These are phyloP conservation scores for Carex myosuroides DNA, from an alignment of 176 grass and related monocot species.

Conservation along the genomic window DNA sequence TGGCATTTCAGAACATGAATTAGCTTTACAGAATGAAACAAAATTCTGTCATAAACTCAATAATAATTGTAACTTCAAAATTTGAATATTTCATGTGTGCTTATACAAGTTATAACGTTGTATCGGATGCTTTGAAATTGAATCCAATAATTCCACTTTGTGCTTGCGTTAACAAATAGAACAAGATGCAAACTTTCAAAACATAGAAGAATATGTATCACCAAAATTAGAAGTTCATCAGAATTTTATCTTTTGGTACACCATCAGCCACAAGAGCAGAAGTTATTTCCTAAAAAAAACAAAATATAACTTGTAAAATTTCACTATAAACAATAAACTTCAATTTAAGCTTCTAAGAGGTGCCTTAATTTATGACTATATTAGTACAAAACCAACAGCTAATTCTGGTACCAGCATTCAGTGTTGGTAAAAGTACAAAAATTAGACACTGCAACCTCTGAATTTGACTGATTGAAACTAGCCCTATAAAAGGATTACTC, in stretches of 20 bases:
- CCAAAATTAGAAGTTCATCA: constrained; percentile 58
- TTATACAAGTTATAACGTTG: background rate
- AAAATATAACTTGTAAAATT: background rate
- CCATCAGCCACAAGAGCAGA: constrained; percentile 61
- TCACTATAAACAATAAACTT: constrained; percentile 2
- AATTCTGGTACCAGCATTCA: background rate
- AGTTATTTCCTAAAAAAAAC: constrained; percentile 65
- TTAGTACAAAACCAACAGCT: background rate
- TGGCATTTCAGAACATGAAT: background rate
- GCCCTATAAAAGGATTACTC: background rate
- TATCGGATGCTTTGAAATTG: background rate
- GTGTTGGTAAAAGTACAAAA: background rate
- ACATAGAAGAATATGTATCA: background rate
- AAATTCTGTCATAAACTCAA: background rate
- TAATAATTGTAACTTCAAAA: background rate
- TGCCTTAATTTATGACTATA: background rate
- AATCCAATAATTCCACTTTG: background rate
- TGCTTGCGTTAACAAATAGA: background rate
- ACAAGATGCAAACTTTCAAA: background rate
- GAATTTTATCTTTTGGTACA: constrained; percentile 53
- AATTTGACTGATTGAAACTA: background rate
- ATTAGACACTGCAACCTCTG: constrained; percentile 1
- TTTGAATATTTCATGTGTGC: background rate
- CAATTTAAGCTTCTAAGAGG: background rate
- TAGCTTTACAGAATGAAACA: background rate